Base-by-base conservation (phyloP, 2,329 filamentous ascomycete genomes). In the Coniochaeta sp. region DNA sequence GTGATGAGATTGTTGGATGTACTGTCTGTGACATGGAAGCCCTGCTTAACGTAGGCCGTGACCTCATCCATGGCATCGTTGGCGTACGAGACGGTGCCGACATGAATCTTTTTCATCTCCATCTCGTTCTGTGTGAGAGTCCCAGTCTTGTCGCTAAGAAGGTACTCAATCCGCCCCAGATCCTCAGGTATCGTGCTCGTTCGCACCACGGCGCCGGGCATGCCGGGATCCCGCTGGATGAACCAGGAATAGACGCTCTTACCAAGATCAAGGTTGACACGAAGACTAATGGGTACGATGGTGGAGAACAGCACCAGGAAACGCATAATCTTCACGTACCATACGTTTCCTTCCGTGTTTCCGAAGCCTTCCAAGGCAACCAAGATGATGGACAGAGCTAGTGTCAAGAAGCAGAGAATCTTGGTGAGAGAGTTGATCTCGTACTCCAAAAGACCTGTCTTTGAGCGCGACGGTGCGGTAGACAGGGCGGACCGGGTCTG, bases 61-160 rank as follows among this genome's bases (percentile, higher is more conserved):
- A 99, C 94, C 71, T 99, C 95, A 60, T 97, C 94, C 94, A 99
- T 99, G 9, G 94, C 92, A 65, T 99, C 94, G 60, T 96, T 96
- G 30, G 92, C 94, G 63, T 99, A 99, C 1, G 92, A 97, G 1
- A 97, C 94, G 9, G 94, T 99, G 9, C 95, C 94, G 50, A 99
- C 89, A 63, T 99, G 95, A 5, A 99, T 92, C 70, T 99, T 99
- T 66, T 95, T 96, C 79, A 99, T 86, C 64, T 96, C 92, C 91
- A 96, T 96, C 63, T 96, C 90, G 63, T 99, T 99, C 60, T 97
- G 91, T 0, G 94, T 99, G 54, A 99, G 70, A 1, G 94, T 99
- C n/a, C 94, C 94, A 1, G 94, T 99, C 70, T 99, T 99, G 68
- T 99, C 94, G 56, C 90, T 96, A 27, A 99, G 77, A 2, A 99